Evolutionary conservation across 2,329 filamentous ascomycete genomes (phyloP).

Genomic region (Venturia carpophila): DNA sequence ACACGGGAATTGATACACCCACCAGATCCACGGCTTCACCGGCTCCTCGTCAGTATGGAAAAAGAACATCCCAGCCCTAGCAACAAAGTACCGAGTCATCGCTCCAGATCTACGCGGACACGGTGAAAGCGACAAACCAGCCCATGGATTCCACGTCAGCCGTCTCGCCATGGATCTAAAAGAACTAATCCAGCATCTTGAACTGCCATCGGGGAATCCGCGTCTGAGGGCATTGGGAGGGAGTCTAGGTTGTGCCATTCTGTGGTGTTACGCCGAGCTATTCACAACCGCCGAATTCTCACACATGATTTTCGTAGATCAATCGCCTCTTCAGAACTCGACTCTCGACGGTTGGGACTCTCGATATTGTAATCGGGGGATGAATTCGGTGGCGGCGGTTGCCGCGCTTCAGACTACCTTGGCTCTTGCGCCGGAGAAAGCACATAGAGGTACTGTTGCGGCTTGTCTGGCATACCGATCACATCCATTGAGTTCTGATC

Average conservation of each 20-base stretch:
- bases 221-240: conserved; percentile 1
- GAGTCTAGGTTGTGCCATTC: conserved; percentile 22
- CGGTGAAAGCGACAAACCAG: conserved; percentile 25
- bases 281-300: conserved; percentile 24
- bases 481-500: conserved; percentile 22
- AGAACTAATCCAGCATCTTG: conserved; percentile 24
- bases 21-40: conserved; percentile 38
- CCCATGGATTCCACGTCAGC: conserved; percentile 26
- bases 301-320: conserved; percentile 27
- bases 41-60: conserved; percentile 41
- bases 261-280: conserved; percentile 27
- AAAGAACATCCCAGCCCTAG: conserved; percentile 39
- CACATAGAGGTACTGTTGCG: conserved; percentile 24
- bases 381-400: conserved; percentile 23
- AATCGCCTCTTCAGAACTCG: conserved; percentile 25
- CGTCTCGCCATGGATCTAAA: conserved; percentile 26
- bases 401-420: conserved; percentile 22
- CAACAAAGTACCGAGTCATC: conserved; percentile 38
- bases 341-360: conserved; percentile 22
- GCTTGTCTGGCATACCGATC: conserved; percentile 25
- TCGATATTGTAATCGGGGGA: conserved; percentile 24
- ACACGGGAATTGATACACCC: neutral
- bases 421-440: conserved; percentile 19
- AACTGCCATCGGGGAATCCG: neutral
- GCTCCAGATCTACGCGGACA: conserved; percentile 48